These are phyloP conservation scores for Canavalia ensiformis DNA, from an alignment of 306 rosid species.

Conservation along the genomic window DNA sequence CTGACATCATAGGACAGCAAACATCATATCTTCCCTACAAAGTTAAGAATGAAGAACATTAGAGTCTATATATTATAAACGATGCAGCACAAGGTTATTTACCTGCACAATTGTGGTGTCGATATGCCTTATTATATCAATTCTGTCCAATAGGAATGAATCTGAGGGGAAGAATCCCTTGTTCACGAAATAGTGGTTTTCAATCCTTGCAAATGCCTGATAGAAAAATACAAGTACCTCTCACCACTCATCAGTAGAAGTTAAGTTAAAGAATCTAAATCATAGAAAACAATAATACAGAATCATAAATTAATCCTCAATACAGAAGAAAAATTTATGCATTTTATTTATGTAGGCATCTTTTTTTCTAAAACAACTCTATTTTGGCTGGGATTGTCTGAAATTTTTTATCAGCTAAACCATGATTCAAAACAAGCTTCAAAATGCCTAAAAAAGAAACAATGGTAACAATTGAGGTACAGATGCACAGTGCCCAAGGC, in stretches of 20 bases:
- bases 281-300: background rate
- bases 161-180: slow-evolving; percentile 89
- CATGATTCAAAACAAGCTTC: background rate
- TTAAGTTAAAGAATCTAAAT: slow-evolving; percentile 33
- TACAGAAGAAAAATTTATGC: background rate
- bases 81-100: slow-evolving; percentile 11
- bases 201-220: slow-evolving; percentile 98
- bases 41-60: slow-evolving; percentile 28
- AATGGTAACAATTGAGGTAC: background rate
- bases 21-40: slow-evolving; percentile 93
- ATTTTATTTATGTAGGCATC: background rate
- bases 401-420: background rate
- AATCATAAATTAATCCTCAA: slow-evolving; percentile 19
- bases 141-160: slow-evolving; percentile 77
- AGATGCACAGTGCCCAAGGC: slow-evolving; percentile 14
- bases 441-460: background rate
- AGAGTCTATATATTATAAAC: slow-evolving; percentile 28
- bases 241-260: slow-evolving; percentile 18
- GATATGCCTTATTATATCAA: slow-evolving; percentile 89
- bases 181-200: slow-evolving; percentile 90
- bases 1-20: slow-evolving; percentile 97
- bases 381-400: background rate
- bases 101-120: slow-evolving; percentile 89
- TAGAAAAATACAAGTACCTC: slow-evolving; percentile 37
- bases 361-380: background rate